Percentiles rank a stretch among this genome's conserved stretches.
phyloP scores from a whole-genome alignment of 441 rosid species.

The Geranium incanum region DNA sequence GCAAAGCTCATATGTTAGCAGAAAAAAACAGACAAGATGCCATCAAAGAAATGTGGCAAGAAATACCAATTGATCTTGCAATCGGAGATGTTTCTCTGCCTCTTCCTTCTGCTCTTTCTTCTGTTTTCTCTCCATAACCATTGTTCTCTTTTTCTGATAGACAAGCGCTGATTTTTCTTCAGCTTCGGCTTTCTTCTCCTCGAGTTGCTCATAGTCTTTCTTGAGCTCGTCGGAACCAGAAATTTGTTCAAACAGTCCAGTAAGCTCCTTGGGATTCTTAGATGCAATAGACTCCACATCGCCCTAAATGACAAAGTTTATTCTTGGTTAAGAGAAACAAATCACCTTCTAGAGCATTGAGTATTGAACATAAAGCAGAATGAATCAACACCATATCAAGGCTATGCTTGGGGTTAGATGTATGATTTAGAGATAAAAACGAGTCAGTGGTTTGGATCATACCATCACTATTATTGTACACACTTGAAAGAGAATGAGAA shows the following conservation, averaged over 20 bases:
- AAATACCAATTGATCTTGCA: constrained; percentile 86
- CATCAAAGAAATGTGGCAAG: constrained; percentile 11
- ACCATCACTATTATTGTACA: neutral
- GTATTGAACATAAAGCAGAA: neutral
- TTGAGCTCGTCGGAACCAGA: constrained; percentile 95
- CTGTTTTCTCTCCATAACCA: constrained; percentile 82
- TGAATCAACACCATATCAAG: neutral
- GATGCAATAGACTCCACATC: constrained; percentile 99
- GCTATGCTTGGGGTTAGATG: neutral
- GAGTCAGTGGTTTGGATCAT: constrained; percentile 1
- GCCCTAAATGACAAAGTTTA: constrained; percentile 45
- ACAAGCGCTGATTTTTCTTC: constrained; percentile 79
- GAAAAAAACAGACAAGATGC: constrained; percentile 12
- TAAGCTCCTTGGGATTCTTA: constrained; percentile 89
- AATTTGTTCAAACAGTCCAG: constrained; percentile 84
- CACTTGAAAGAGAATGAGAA: neutral
- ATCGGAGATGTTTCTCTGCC: constrained; percentile 84
- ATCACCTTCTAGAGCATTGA: neutral
- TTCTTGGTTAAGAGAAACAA: neutral
- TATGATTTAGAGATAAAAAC: constrained; percentile 1
- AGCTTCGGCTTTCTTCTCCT: constrained; percentile 66
- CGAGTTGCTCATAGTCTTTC: constrained; percentile 80
- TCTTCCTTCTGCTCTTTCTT: constrained; percentile 99
- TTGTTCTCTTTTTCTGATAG: constrained; percentile 79
- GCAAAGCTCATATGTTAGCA: neutral